These are phyloP conservation scores for Russula virescens DNA, from an alignment of 768 basidiomycete genomes.

Conservation along the genomic window DNA sequence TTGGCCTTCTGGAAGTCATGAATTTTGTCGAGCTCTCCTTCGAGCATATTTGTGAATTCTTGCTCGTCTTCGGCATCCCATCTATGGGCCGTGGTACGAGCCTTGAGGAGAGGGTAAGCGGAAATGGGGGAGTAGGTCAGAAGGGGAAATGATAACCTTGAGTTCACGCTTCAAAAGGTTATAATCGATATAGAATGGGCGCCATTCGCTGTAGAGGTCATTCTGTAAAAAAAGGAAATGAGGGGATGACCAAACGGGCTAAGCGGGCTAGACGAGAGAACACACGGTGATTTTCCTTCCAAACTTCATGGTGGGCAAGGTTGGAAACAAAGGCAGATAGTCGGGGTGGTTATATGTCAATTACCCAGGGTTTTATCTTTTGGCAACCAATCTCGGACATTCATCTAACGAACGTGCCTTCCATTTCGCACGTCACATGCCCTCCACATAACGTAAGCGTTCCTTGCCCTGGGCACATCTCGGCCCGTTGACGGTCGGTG, in stretches of 20 bases:
- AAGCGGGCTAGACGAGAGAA: slow-evolving; percentile 10
- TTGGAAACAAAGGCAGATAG: neutral
- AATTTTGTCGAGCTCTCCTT: slow-evolving; percentile 87
- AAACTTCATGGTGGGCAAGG: slow-evolving; percentile 58
- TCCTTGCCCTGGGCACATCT: neutral
- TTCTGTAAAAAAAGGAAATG: slow-evolving; percentile 40
- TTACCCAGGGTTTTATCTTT: neutral
- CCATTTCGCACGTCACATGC: neutral
- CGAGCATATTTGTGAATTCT: slow-evolving; percentile 73
- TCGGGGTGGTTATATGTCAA: neutral
- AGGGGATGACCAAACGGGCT: neutral
- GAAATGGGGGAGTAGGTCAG: neutral
- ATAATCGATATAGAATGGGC: slow-evolving; percentile 86
- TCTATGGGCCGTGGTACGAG: slow-evolving; percentile 44
- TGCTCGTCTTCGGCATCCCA: slow-evolving; percentile 81
- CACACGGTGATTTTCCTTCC: slow-evolving; percentile 69
- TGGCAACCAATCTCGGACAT: neutral
- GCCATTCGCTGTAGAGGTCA: slow-evolving; percentile 87
- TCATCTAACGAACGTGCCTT: slow-evolving; percentile 10
- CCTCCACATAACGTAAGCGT: neutral
- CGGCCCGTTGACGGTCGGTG: neutral
- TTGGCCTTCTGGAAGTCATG: slow-evolving; percentile 90
- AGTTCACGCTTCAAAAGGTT: slow-evolving; percentile 84
- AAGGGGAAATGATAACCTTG: slow-evolving; percentile 46
- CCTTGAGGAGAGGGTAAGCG: slow-evolving; percentile 28